phyloP scores from a whole-genome alignment of 371 early-diverging fungal genomes.

The Apophysomyces elegans region DNA sequence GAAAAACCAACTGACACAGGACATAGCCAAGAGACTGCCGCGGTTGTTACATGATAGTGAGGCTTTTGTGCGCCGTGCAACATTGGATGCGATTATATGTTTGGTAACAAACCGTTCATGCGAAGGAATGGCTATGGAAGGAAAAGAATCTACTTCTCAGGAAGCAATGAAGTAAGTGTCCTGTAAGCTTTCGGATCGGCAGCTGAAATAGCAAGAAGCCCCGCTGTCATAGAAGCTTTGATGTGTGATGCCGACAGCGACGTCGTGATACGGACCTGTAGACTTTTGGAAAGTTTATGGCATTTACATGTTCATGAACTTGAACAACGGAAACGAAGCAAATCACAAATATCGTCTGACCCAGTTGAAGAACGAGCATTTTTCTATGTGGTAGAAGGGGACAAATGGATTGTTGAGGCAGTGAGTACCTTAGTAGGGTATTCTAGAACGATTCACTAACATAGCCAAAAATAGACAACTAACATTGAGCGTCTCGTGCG shows the following conservation, averaged over 20 bases:
- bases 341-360: slow-evolving; percentile 13
- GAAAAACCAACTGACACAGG: slow-evolving; percentile 28
- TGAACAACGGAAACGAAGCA: slow-evolving; percentile 33
- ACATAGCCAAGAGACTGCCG: slow-evolving; percentile 42
- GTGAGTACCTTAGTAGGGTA: slow-evolving; percentile 19
- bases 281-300: slow-evolving; percentile 56
- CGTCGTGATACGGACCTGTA: slow-evolving; percentile 55
- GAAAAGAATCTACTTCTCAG: slow-evolving; percentile 15
- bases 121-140: slow-evolving; percentile 37
- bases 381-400: slow-evolving; percentile 53
- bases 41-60: slow-evolving; percentile 58
- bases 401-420: slow-evolving; percentile 55
- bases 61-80: slow-evolving; percentile 64
- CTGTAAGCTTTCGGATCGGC: neutral
- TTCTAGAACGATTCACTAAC: neutral
- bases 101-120: slow-evolving; percentile 52
- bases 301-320: slow-evolving; percentile 41
- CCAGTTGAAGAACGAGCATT: slow-evolving; percentile 17
- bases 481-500: slow-evolving; percentile 43
- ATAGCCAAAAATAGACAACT: slow-evolving; percentile 18
- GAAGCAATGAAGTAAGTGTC: slow-evolving; percentile 35
- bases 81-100: slow-evolving; percentile 60
- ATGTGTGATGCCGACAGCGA: slow-evolving; percentile 64
- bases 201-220: slow-evolving; percentile 28
- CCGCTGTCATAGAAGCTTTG: slow-evolving; percentile 42